Conservation (phyloP, 179 eudicot genomes). For the Spergularia azorica region DNA sequence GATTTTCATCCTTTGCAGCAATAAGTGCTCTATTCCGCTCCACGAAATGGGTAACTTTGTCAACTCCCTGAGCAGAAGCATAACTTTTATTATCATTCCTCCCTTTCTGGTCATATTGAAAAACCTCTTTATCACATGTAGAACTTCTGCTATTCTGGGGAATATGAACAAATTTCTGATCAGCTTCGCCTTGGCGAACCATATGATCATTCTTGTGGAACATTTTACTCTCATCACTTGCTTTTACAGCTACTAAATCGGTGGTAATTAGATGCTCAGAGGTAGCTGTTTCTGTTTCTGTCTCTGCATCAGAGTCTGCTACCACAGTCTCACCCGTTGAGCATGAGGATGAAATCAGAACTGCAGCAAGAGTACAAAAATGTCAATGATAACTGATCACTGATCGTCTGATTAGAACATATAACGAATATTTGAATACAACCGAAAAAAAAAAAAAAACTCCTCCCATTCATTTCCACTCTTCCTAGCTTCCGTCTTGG, state of each 20-base stretch:
- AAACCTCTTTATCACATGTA: conserved; percentile 39
- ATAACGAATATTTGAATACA: no score
- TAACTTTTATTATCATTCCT: not conserved
- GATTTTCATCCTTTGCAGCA: conserved; percentile 41
- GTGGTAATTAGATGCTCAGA: conserved; percentile 39
- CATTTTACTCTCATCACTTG: conserved; percentile 20
- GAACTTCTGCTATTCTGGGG: conserved; percentile 11
- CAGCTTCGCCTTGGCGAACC: conserved; percentile 21
- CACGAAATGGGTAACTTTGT: conserved; percentile 21
- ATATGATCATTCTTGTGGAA: conserved; percentile 2
- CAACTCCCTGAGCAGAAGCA: conserved; percentile 7
- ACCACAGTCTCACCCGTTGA: conserved; percentile 98
- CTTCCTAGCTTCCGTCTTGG: no score
- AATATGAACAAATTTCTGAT: not conserved
- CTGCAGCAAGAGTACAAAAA: conserved; percentile 42
- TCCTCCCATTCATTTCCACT: no score
- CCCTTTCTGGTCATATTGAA: conserved; percentile 31
- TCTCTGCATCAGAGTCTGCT: conserved; percentile 91
- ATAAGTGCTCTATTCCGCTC: conserved; percentile 30
- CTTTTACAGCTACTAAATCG: conserved; percentile 16
- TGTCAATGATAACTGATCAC: no score
- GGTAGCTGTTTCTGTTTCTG: conserved; percentile 79
- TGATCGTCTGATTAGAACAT: no score
- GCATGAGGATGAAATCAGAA: conserved; percentile 78
- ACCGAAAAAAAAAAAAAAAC: no score